A percentile compares a stretch with the other conserved stretches of the same genome.
These are phyloP conservation scores for Geotrichum candidum DNA, from an alignment of 1,139 yeast species.

Conservation along the genomic window DNA sequence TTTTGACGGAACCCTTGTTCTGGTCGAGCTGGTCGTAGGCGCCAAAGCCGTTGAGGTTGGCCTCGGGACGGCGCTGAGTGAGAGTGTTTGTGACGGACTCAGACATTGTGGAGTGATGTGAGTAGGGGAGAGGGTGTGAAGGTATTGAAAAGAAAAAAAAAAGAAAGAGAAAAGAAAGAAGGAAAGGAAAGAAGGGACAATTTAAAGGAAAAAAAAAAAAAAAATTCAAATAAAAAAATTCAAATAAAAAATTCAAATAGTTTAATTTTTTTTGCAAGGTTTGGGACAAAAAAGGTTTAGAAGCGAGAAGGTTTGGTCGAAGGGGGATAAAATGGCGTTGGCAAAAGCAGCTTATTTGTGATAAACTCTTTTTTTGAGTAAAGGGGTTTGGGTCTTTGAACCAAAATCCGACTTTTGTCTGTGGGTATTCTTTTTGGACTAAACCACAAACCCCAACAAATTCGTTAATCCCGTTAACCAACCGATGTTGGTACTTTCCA, in stretches of 20 bases:
- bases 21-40: constrained; percentile 17
- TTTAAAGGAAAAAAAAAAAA: neutral
- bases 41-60: constrained; percentile 17
- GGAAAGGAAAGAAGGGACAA: neutral
- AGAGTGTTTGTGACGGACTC: constrained; percentile 25
- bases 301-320: neutral
- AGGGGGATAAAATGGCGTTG: neutral
- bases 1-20: constrained; percentile 18
- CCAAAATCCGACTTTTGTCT: too few relatives aligned
- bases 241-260: neutral
- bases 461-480: too few relatives aligned
- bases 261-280: neutral
- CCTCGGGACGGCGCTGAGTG: constrained; percentile 26
- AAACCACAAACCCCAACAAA: too few relatives aligned
- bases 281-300: neutral
- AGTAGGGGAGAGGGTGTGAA: neutral
- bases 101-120: neutral
- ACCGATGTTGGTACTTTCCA: too few relatives aligned
- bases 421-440: too few relatives aligned
- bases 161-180: neutral
- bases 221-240: neutral
- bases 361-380: neutral
- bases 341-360: neutral
- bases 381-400: too few relatives aligned
- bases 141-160: neutral